Evolutionary conservation across 2,329 filamentous ascomycete species (phyloP).

Genomic region (Aspergillus spinulosporus): DNA sequence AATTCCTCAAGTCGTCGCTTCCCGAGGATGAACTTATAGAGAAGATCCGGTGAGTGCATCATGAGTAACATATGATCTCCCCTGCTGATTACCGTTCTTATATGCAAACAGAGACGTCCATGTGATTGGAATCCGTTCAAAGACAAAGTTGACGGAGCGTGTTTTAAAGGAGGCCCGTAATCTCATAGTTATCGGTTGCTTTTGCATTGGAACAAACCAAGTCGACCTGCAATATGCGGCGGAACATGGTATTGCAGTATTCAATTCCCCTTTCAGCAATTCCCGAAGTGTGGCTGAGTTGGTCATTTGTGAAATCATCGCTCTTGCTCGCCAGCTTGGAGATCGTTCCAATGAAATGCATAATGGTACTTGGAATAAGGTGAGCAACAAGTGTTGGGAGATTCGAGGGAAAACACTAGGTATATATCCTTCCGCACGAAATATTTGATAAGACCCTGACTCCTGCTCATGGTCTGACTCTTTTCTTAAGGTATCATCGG

Average conservation of each 20-base stretch:
- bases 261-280: slow-evolving; percentile 99
- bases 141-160: slow-evolving; percentile 87
- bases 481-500: slow-evolving; percentile 72
- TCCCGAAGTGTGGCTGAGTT: slow-evolving; percentile 95
- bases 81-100: background rate
- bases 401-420: slow-evolving; percentile 95
- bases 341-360: slow-evolving; percentile 96
- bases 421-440: slow-evolving; percentile 37
- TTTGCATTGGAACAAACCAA: slow-evolving; percentile 90
- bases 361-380: slow-evolving; percentile 95
- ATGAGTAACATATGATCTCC: slow-evolving; percentile 13
- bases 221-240: slow-evolving; percentile 48
- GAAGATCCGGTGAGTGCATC: slow-evolving; percentile 74
- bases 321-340: slow-evolving; percentile 83
- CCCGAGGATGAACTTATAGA: slow-evolving; percentile 92
- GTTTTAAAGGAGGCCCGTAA: slow-evolving; percentile 89
- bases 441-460: too few relatives aligned
- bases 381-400: slow-evolving; percentile 95
- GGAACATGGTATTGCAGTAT: slow-evolving; percentile 78
- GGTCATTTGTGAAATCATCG: slow-evolving; percentile 91
- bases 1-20: slow-evolving; percentile 82
- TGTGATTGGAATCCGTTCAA: slow-evolving; percentile 96
- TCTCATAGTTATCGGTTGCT: slow-evolving; percentile 92
- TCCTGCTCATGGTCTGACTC: too few relatives aligned
- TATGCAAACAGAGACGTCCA: slow-evolving; percentile 71